These are phyloP conservation scores for Trametes hirsuta DNA, from an alignment of 1,284 basidiomycete species.

Conservation along the genomic window DNA sequence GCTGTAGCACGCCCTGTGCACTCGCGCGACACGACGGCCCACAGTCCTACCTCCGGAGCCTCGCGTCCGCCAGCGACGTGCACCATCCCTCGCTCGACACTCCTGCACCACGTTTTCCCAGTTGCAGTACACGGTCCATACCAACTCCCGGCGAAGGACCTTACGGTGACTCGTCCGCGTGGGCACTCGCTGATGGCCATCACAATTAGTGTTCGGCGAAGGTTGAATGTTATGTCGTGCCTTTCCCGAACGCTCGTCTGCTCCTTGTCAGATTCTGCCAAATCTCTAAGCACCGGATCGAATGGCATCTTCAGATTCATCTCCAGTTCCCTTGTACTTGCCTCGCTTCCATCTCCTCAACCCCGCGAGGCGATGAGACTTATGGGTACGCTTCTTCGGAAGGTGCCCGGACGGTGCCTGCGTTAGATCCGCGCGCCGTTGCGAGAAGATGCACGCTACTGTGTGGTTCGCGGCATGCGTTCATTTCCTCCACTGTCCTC, in stretches of 20 bases:
- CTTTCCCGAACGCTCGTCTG: background rate
- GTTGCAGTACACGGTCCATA: conserved; percentile 1
- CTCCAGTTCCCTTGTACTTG: background rate
- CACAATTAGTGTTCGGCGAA: conserved; percentile 2
- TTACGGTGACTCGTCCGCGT: background rate
- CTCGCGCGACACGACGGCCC: background rate
- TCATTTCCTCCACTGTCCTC: background rate
- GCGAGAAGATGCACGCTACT: background rate
- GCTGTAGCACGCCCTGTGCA: conserved; percentile 22
- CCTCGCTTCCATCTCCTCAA: background rate
- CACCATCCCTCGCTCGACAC: background rate
- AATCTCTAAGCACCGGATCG: background rate
- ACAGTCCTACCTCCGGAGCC: conserved; percentile 3
- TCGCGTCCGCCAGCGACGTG: background rate
- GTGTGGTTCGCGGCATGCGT: background rate
- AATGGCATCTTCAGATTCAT: background rate
- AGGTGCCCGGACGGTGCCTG: background rate
- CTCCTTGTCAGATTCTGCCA: conserved; percentile 22
- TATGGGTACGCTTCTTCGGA: background rate
- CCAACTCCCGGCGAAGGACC: conserved; percentile 6
- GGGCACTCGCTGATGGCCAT: background rate
- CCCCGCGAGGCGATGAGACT: conserved; percentile 4
- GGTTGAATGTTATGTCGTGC: background rate
- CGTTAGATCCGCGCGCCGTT: background rate
- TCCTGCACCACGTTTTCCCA: background rate